phyloP scores from a whole-genome alignment of 495 filamentous ascomycete species.

The Neurospora cerealis region DNA sequence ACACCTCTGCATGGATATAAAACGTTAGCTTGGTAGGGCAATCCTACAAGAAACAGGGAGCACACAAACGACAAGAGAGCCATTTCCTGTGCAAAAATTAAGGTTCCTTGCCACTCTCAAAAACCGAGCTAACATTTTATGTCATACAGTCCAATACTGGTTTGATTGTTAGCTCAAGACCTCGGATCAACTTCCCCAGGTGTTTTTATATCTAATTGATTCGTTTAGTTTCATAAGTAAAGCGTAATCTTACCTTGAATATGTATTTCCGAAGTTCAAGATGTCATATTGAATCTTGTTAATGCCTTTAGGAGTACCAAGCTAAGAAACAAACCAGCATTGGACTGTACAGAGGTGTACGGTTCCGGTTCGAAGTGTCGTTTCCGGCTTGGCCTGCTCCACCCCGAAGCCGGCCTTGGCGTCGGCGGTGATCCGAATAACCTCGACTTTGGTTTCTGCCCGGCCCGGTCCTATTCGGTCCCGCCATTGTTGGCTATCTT shows the following conservation, averaged over 20 bases:
- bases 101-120: not conserved
- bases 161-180: no score
- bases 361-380: not conserved
- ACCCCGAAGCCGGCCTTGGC: not conserved
- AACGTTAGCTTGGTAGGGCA: not conserved
- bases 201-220: no score
- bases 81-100: not conserved
- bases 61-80: not conserved
- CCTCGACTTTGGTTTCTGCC: not conserved
- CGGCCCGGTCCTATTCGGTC: not conserved
- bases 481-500: not conserved
- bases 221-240: no score
- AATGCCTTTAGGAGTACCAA: no score
- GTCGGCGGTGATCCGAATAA: not conserved
- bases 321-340: no score
- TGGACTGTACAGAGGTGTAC: not conserved
- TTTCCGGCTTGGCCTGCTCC: not conserved
- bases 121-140: not conserved
- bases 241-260: no score
- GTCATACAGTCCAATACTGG: no score
- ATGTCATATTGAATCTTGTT: no score
- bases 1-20: not conserved
- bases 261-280: no score
- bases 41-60: not conserved
- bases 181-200: no score